A percentile compares a stretch with the other conserved stretches of the same genome.
Conservation (phyloP, 1,139 yeast species). For the Hyphopichia fennica region DNA sequence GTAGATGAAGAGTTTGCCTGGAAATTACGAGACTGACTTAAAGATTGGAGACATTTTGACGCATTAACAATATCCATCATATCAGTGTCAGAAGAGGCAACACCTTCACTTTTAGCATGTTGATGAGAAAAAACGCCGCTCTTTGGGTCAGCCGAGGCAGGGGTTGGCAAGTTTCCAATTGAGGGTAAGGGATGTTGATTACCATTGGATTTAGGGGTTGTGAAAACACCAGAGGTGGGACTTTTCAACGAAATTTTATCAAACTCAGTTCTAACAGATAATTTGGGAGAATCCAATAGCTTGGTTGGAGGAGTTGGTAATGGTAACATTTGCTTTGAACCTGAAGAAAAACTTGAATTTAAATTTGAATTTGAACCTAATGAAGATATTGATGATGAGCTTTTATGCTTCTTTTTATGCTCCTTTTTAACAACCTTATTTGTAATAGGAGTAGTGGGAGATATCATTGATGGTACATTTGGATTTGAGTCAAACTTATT, state of each 20-base stretch:
- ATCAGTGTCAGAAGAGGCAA: slow-evolving; percentile 13
- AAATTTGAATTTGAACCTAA: neutral
- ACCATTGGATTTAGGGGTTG: neutral
- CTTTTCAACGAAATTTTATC: neutral
- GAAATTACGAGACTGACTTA: slow-evolving; percentile 15
- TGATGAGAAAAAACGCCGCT: neutral
- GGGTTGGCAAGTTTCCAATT: neutral
- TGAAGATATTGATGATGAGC: neutral
- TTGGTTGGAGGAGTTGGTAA: slow-evolving; percentile 2
- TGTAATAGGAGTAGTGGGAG: neutral
- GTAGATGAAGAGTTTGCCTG: neutral
- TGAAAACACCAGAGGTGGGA: neutral
- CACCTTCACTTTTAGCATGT: neutral
- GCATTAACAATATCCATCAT: slow-evolving; percentile 41
- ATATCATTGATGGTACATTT: neutral
- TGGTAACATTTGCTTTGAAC: slow-evolving; percentile 1
- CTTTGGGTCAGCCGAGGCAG: neutral
- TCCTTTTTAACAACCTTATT: neutral
- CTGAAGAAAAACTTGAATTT: neutral
- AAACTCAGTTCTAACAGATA: neutral
- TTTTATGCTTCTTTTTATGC: slow-evolving; percentile 1
- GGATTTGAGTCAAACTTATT: neutral
- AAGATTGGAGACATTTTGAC: slow-evolving; percentile 38
- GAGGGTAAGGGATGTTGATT: neutral
- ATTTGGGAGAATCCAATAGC: neutral